Conservation (phyloP, 345 rosid genomes). For the Populus tremula region DNA sequence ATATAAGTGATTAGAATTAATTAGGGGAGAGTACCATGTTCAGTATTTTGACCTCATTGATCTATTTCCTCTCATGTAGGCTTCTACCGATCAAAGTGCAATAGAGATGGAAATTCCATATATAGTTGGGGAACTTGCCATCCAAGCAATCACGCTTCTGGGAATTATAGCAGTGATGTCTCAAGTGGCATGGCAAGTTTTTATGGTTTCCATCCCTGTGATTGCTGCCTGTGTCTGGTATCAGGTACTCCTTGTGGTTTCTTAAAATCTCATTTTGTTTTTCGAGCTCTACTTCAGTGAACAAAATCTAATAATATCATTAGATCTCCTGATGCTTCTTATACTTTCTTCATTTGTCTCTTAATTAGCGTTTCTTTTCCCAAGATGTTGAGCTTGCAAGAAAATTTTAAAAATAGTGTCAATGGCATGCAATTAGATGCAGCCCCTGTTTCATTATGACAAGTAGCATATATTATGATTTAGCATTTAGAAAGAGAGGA, state of each 20-base stretch:
- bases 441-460: too few species aligned
- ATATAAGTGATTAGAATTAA: too few species aligned
- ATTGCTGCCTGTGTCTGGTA: constrained; percentile 63
- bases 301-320: background rate
- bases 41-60: background rate
- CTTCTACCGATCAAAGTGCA: constrained; percentile 76
- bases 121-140: constrained; percentile 45
- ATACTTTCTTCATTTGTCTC: background rate
- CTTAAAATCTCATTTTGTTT: background rate
- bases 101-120: constrained; percentile 51
- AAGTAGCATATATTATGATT: too few species aligned
- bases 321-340: background rate
- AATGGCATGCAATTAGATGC: too few species aligned
- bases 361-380: background rate
- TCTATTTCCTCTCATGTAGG: constrained; percentile 37
- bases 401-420: too few species aligned
- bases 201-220: constrained; percentile 66
- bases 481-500: background rate
- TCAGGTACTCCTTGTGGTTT: constrained; percentile 48
- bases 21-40: too few species aligned
- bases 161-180: constrained; percentile 76
- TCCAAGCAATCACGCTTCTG: constrained; percentile 52
- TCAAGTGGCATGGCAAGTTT: constrained; percentile 79
- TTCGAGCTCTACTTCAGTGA: background rate
- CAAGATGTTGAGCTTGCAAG: background rate